Conservation (phyloP, 768 basidiomycete genomes). For the Cantharellus anzutake region DNA sequence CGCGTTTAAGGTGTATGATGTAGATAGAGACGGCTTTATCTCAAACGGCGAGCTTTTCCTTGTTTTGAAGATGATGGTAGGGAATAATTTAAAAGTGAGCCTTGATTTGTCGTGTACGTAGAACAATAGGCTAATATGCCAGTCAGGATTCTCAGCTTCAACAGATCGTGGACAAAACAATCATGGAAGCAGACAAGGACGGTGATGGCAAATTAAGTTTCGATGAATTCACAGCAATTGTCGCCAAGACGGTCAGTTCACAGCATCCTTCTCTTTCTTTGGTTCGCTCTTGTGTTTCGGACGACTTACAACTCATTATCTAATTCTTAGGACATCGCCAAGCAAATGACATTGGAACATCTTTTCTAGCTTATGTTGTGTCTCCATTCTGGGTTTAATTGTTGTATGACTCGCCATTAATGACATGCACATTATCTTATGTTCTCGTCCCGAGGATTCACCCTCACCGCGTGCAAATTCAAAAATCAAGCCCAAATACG, state of each 20-base stretch:
- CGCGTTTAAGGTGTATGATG: constrained; percentile 99
- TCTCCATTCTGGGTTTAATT: background rate
- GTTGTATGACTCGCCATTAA: background rate
- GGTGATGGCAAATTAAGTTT: constrained; percentile 95
- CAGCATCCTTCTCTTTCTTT: background rate
- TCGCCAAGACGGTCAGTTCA: constrained; percentile 72
- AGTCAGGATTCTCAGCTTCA: constrained; percentile 88
- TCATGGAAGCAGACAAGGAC: constrained; percentile 98
- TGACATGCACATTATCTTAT: background rate
- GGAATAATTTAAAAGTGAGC: constrained; percentile 84
- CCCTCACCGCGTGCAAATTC: no score
- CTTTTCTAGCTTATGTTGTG: constrained; percentile 34
- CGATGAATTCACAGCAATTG: constrained; percentile 92
- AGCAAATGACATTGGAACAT: constrained; percentile 96
- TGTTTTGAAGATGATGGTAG: constrained; percentile 99
- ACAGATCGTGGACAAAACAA: constrained; percentile 99
- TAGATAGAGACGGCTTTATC: constrained; percentile 93
- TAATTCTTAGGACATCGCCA: constrained; percentile 73
- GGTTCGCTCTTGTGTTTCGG: background rate
- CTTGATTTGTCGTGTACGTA: constrained; percentile 1
- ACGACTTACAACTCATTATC: constrained; percentile 1
- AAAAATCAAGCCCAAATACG: no score
- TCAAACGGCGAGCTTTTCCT: constrained; percentile 97
- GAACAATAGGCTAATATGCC: background rate
- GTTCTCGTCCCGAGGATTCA: no score